Percentiles rank a stretch among this genome's conserved stretches.
These are phyloP conservation scores for Carpinus fangiana DNA, from an alignment of 306 rosid genomes.

Conservation along the genomic window DNA sequence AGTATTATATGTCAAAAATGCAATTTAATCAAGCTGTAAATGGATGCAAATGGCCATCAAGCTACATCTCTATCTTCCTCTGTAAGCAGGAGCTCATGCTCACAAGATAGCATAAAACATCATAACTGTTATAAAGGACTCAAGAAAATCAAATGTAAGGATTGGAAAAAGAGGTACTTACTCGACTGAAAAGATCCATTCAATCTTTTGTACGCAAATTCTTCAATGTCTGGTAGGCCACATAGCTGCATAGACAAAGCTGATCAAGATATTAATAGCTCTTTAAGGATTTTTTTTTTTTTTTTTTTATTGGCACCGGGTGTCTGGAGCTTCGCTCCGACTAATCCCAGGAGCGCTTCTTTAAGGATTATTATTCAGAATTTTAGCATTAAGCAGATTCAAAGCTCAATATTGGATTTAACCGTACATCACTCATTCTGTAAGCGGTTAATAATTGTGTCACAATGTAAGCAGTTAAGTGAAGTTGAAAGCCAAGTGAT, in stretches of 20 bases:
- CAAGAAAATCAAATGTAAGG: background rate
- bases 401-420: background rate
- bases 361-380: background rate
- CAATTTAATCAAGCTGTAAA: background rate
- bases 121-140: background rate
- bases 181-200: constrained; percentile 39
- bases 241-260: constrained; percentile 35
- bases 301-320: no score
- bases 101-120: background rate
- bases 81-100: constrained; percentile 9
- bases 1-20: background rate
- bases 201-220: constrained; percentile 45
- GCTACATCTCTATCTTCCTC: background rate
- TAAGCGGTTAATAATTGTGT: background rate
- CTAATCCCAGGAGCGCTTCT: no score
- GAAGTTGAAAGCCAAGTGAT: background rate
- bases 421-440: background rate
- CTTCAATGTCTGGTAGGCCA: constrained; percentile 64
- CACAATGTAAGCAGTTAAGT: background rate
- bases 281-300: constrained; percentile 16
- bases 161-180: constrained; percentile 27
- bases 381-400: background rate
- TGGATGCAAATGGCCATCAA: background rate
- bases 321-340: no score
- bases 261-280: constrained; percentile 9